Percentiles rank a stretch among this genome's conserved stretches.
Evolutionary conservation across 805 yeast genomes (phyloP).

Genomic region (Sugiyamaella americana): DNA sequence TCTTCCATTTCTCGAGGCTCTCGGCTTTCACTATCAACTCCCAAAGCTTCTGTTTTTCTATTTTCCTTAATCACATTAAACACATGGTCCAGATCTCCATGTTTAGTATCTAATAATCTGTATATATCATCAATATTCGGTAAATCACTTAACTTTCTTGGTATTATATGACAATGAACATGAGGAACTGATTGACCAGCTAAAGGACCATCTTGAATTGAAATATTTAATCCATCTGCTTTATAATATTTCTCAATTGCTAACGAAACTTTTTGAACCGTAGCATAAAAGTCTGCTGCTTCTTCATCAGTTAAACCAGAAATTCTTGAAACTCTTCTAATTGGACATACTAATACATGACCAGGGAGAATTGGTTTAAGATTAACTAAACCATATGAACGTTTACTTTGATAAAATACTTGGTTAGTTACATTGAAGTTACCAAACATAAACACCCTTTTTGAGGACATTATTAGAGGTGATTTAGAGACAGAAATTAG

Average conservation of each 20-base stretch:
- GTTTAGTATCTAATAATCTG: constrained; percentile 50
- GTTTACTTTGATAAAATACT: constrained; percentile 47
- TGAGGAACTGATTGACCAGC: constrained; percentile 98
- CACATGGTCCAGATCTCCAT: constrained; percentile 41
- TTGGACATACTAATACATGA: constrained; percentile 83
- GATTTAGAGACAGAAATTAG: no score
- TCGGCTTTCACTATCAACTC: constrained; percentile 48
- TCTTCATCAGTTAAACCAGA: constrained; percentile 70
- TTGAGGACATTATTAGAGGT: constrained; percentile 2
- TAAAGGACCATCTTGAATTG: constrained; percentile 94
- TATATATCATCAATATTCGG: constrained; percentile 73
- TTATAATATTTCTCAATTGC: constrained; percentile 61
- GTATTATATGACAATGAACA: constrained; percentile 88
- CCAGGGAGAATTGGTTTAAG: constrained; percentile 91
- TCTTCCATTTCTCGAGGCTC: constrained; percentile 50
- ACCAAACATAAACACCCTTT: constrained; percentile 26
- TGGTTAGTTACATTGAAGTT: constrained; percentile 30
- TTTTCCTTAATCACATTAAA: constrained; percentile 28
- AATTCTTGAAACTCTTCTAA: constrained; percentile 59
- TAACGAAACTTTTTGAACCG: constrained; percentile 63
- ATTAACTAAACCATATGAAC: constrained; percentile 82
- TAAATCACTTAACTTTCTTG: constrained; percentile 54
- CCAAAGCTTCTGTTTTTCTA: constrained; percentile 26
- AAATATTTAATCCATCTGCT: constrained; percentile 81
- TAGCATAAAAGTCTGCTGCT: constrained; percentile 62